Base-by-base conservation (phyloP, 2,329 filamentous ascomycete species). In the Rasamsonia emersonii region DNA sequence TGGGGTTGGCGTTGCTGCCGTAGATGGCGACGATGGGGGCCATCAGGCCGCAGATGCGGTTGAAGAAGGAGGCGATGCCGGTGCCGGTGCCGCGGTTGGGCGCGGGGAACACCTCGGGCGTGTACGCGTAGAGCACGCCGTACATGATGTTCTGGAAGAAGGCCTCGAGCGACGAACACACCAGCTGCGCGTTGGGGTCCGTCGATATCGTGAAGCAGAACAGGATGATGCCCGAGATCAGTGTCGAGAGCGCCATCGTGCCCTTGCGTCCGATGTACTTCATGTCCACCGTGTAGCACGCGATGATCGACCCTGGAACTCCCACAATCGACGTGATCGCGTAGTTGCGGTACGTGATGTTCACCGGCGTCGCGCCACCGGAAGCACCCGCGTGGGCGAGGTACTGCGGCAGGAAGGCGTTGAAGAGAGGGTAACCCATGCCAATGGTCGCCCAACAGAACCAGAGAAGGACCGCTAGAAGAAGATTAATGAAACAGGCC, bases 331-430 rank as follows among this genome's bases (percentile, higher is more conserved):
- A 82, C 10, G 82, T 85, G 54, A 93, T 86, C 54, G 79, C 79
- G 54, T 86, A 89, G 66, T 86, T 85, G 39, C 82, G 78, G 62
- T 91, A 93, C 28, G 58, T 64, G 19, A 60, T 55, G 28, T 55
- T 50, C 11, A 55, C 53, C 9, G 60, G 50, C 16, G 60, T 58
- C 7, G 51, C 34, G 4, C 44, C 41, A 29, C 59, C 59, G 9
- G 49, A 41, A 5, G 45, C 49, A 8, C 63, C 64, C 16, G 74
- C 70, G 35, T 76, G 71, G 15, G 77, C 73, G 37, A 93, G 74
- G 50, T 91, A 91, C 45, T 91, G 82, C 0, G 86, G 86, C n/a
- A 93, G 69, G 60, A 93, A 93, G 32, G 82, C 81, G 56, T 91
- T 91, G 71, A 89, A 93, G 2, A 93, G 72, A 1, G 84, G 85